A percentile compares a stretch with the other conserved stretches of the same genome.
These are phyloP conservation scores for Saccharomycodes ludwigii DNA, from an alignment of 805 yeast genomes.

Conservation along the genomic window DNA sequence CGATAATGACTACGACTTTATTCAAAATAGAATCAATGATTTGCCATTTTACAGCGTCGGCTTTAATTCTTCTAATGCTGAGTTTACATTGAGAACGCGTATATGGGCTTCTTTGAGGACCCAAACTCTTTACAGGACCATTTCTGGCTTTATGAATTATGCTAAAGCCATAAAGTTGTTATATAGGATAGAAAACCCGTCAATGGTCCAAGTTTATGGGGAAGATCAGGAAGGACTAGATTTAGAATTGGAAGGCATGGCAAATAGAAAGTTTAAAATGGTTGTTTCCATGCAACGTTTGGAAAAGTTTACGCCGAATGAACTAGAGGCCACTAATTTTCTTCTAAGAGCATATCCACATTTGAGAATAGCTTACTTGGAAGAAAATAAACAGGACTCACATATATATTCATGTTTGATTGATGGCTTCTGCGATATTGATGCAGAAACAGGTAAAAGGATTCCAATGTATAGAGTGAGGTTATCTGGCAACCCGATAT, in stretches of 20 bases:
- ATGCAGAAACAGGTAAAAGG: conserved; percentile 45
- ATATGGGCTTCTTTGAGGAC: conserved; percentile 80
- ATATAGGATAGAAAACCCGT: conserved; percentile 53
- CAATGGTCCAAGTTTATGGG: conserved; percentile 32
- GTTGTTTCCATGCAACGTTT: conserved; percentile 83
- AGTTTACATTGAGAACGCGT: conserved; percentile 57
- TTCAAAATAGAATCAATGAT: conserved; percentile 38
- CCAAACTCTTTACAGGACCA: conserved; percentile 74
- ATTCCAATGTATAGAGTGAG: conserved; percentile 53
- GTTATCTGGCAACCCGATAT: conserved; percentile 85
- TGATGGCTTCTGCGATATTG: conserved; percentile 43
- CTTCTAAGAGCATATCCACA: conserved; percentile 66
- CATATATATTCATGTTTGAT: conserved; percentile 46
- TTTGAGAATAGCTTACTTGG: conserved; percentile 41
- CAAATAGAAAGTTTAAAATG: conserved; percentile 67
- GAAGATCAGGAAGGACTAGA: conserved; percentile 45
- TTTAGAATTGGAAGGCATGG: conserved; percentile 56
- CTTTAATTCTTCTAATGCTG: conserved; percentile 53
- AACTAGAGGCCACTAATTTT: conserved; percentile 53
- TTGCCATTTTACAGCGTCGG: conserved; percentile 65
- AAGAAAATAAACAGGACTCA: conserved; percentile 21
- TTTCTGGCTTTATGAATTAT: conserved; percentile 77
- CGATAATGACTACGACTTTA: conserved; percentile 14
- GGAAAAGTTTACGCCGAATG: conserved; percentile 50
- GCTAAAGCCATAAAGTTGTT: conserved; percentile 58